Conservation (phyloP, 257 asterid genomes). For the Leonotis leonurus region DNA sequence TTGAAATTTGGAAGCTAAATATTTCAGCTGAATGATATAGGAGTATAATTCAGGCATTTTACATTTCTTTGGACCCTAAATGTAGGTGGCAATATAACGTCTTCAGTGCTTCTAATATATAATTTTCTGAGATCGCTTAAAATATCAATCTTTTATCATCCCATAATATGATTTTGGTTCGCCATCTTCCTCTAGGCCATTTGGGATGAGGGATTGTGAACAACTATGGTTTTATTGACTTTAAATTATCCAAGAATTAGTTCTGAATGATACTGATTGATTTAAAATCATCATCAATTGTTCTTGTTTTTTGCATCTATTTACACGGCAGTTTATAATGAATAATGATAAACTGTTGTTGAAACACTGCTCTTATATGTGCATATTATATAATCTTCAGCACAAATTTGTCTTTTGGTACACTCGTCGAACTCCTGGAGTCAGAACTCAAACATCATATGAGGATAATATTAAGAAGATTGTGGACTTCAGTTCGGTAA, state of each 20-base stretch:
- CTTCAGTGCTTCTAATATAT: neutral
- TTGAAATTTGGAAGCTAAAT: neutral
- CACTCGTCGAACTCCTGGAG: constrained; percentile 96
- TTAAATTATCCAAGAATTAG: neutral
- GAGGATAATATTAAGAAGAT: constrained; percentile 94
- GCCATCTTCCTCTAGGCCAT: neutral
- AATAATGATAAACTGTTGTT: neutral
- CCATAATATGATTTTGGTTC: neutral
- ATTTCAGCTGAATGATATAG: too few relatives aligned
- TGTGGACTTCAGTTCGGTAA: constrained; percentile 87
- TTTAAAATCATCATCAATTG: neutral
- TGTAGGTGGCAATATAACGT: neutral
- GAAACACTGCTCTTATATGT: constrained; percentile 12
- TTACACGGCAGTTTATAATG: neutral
- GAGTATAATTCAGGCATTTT: neutral
- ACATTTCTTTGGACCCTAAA: neutral
- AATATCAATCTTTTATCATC: neutral
- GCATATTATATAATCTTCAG: constrained; percentile 35
- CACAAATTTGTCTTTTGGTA: constrained; percentile 87
- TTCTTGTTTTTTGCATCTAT: constrained; percentile 8
- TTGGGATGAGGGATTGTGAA: neutral
- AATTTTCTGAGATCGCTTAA: neutral
- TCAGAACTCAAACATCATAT: constrained; percentile 73
- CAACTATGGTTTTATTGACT: neutral
- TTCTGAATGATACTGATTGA: neutral